phyloP scores from a whole-genome alignment of 352 stramenopile genomes.

The Bremia lactucae region DNA sequence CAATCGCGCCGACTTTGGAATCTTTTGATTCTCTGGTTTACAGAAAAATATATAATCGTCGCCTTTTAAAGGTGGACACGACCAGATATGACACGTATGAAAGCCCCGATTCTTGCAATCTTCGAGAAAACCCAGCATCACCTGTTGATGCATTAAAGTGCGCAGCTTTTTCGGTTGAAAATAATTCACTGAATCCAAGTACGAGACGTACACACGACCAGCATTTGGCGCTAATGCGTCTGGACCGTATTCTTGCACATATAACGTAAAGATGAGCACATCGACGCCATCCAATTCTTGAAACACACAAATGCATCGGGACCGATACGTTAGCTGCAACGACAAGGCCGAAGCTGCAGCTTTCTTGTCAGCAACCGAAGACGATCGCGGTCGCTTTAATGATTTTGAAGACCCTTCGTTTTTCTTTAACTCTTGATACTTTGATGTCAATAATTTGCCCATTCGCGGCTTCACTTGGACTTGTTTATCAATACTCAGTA shows the following conservation, averaged over 20 bases:
- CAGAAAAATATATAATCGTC: conserved; percentile 89
- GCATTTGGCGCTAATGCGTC: conserved; percentile 66
- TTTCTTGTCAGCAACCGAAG: conserved; percentile 16
- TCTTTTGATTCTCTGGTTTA: conserved; percentile 86
- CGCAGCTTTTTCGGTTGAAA: conserved; percentile 84
- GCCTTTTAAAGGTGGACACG: conserved; percentile 78
- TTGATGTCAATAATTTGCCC: conserved; percentile 53
- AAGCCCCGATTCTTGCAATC: conserved; percentile 83
- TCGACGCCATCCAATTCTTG: conserved; percentile 83
- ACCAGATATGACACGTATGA: conserved; percentile 85
- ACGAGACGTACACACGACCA: conserved; percentile 81
- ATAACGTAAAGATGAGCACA: conserved; percentile 83
- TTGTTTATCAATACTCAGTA: conserved; percentile 81
- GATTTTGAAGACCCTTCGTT: conserved; percentile 31
- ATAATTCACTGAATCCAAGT: conserved; percentile 85
- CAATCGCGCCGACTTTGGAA: conserved; percentile 78
- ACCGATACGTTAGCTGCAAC: conserved; percentile 76
- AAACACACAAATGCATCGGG: conserved; percentile 85
- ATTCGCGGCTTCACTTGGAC: conserved; percentile 82
- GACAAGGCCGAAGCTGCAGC: conserved; percentile 16
- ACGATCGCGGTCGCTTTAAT: conserved; percentile 50
- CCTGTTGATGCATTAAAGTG: conserved; percentile 82
- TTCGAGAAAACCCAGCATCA: conserved; percentile 82
- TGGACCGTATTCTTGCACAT: conserved; percentile 81
- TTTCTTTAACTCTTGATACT: conserved; percentile 59